A percentile compares a stretch with the other conserved stretches of the same genome.
Evolutionary conservation across 1,284 basidiomycete genomes (phyloP).

Genomic region (Tranzscheliella williamsii): DNA sequence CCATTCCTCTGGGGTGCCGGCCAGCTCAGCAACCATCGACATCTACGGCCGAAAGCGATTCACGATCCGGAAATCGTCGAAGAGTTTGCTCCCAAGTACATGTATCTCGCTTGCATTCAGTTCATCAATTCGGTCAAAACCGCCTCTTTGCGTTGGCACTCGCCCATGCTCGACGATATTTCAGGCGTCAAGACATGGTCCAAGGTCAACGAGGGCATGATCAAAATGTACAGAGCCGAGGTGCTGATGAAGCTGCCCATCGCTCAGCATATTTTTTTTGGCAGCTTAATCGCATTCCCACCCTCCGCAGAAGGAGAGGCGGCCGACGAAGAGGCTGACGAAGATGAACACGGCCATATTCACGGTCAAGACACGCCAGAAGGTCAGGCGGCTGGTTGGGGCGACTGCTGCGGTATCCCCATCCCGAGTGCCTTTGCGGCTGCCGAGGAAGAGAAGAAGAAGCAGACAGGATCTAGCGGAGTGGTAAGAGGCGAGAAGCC

Average conservation of each 20-base stretch:
- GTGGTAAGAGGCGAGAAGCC: slow-evolving; percentile 24
- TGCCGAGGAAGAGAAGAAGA: slow-evolving; percentile 48
- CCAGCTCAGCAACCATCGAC: slow-evolving; percentile 81
- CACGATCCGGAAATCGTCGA: slow-evolving; percentile 91
- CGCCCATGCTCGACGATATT: slow-evolving; percentile 98
- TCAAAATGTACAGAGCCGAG: slow-evolving; percentile 96
- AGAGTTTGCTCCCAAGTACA: slow-evolving; percentile 87
- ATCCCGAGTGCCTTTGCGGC: slow-evolving; percentile 64
- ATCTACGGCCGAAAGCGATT: slow-evolving; percentile 87
- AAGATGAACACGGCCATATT: slow-evolving; percentile 69
- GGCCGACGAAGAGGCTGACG: slow-evolving; percentile 61
- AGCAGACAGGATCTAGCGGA: slow-evolving; percentile 21
- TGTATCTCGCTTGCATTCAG: slow-evolving; percentile 93
- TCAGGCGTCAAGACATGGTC: slow-evolving; percentile 95
- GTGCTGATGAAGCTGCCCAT: slow-evolving; percentile 94
- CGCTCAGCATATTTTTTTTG: slow-evolving; percentile 94
- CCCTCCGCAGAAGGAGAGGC: slow-evolving; percentile 60
- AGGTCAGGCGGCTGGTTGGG: slow-evolving; percentile 68
- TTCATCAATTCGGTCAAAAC: slow-evolving; percentile 97
- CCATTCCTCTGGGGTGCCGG: slow-evolving; percentile 89
- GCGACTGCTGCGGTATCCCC: slow-evolving; percentile 71
- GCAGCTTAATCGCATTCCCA: slow-evolving; percentile 76
- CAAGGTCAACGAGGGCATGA: slow-evolving; percentile 96
- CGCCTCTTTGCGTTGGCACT: slow-evolving; percentile 94
- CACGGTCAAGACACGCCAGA: slow-evolving; percentile 63